These are phyloP conservation scores for Solanum dulcamara DNA, from an alignment of 257 asterid genomes.

Conservation along the genomic window DNA sequence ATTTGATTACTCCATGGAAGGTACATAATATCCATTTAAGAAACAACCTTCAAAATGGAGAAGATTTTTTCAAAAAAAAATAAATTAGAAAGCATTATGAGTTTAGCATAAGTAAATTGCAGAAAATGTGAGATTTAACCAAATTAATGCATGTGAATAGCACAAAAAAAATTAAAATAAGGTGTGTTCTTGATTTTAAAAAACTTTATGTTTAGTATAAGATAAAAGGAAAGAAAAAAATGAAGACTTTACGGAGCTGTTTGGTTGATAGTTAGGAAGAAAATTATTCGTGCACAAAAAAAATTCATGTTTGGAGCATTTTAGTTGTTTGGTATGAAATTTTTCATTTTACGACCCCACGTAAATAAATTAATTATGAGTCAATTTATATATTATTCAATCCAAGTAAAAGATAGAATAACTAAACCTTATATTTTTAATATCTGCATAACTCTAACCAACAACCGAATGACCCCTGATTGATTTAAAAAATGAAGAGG, in stretches of 20 bases:
- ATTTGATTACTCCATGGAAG: too few species aligned
- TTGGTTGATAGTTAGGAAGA: neutral
- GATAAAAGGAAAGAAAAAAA: too few species aligned
- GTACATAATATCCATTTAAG: too few species aligned
- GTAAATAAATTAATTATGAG: neutral
- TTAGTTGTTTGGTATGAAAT: neutral
- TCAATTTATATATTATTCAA: neutral
- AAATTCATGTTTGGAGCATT: neutral
- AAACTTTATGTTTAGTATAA: neutral
- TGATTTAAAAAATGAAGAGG: neutral
- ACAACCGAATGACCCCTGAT: neutral
- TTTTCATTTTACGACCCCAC: neutral
- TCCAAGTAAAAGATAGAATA: accelerated
- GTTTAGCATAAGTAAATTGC: neutral
- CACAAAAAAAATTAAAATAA: too few species aligned
- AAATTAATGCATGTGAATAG: neutral
- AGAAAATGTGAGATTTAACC: neutral
- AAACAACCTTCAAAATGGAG: too few species aligned
- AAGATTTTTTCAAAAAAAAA: neutral
- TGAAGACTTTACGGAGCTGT: neutral
- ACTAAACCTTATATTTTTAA: neutral
- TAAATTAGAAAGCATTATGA: neutral
- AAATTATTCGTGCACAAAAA: neutral
- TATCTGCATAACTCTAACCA: neutral
- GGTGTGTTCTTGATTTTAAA: too few species aligned